Evolutionary conservation across 192 early-diverging fungal genomes (phyloP).

Genomic region (Phycomyces nitens): DNA sequence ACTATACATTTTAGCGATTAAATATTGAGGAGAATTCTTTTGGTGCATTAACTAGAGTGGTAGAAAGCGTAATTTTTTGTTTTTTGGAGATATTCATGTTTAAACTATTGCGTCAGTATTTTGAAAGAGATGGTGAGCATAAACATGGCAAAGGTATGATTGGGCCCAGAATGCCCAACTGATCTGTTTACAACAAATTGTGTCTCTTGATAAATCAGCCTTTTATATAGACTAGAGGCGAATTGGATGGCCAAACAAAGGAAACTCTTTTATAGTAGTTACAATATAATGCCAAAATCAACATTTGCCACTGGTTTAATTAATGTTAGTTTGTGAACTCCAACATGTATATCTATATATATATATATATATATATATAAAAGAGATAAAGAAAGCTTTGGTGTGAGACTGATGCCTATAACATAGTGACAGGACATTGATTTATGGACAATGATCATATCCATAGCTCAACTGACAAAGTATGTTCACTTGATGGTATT

Average conservation of each 20-base stretch:
- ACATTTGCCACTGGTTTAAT: too few relatives aligned
- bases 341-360: too few relatives aligned
- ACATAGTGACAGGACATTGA: too few relatives aligned
- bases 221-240: constrained; percentile 13
- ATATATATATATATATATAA: too few relatives aligned
- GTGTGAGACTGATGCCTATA: too few relatives aligned
- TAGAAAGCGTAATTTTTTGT: constrained; percentile 8
- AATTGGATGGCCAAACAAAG: constrained; percentile 15
- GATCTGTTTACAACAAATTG: constrained; percentile 16
- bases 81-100: constrained; percentile 13
- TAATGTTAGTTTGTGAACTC: too few relatives aligned
- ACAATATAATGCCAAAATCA: too few relatives aligned
- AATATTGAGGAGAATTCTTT: constrained; percentile 13
- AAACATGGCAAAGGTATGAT: constrained; percentile 19
- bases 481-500: constrained; percentile 23
- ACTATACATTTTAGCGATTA: too few relatives aligned
- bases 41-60: constrained; percentile 8
- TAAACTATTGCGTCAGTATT: constrained; percentile 9
- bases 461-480: constrained; percentile 21
- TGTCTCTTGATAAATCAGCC: constrained; percentile 17
- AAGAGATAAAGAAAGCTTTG: too few relatives aligned
- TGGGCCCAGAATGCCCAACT: constrained; percentile 16
- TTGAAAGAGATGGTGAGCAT: constrained; percentile 16
- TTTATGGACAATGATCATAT: constrained; percentile 26
- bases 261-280: constrained; percentile 9